These are phyloP conservation scores for Solanum chaucha DNA, from an alignment of 257 asterid species.

Conservation along the genomic window DNA sequence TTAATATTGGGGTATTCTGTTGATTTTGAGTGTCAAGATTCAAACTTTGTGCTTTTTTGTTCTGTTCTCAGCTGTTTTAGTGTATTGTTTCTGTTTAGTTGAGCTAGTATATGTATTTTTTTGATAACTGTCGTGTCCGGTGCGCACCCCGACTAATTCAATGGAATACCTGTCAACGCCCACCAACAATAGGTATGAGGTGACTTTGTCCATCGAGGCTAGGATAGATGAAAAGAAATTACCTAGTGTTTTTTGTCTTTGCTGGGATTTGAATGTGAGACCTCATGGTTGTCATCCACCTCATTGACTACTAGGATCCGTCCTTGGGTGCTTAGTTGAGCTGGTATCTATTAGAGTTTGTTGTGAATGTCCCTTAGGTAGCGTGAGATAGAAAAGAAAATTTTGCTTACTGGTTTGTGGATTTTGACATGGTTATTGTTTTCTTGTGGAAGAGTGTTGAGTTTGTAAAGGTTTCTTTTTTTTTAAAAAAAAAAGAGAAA, in stretches of 20 bases:
- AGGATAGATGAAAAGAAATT: not conserved
- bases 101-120: not conserved
- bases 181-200: not conserved
- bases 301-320: not conserved
- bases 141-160: not conserved
- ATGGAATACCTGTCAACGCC: not conserved
- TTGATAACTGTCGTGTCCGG: not conserved
- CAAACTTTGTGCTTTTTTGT: not conserved
- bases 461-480: not conserved
- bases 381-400: not conserved
- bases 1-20: not conserved
- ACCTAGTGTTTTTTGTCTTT: not conserved
- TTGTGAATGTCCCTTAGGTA: not conserved
- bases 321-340: not conserved
- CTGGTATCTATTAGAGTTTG: not conserved
- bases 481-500: too few species aligned
- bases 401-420: not conserved
- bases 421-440: not conserved
- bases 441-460: not conserved
- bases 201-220: not conserved
- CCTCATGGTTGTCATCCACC: not conserved
- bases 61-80: not conserved
- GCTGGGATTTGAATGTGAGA: not conserved
- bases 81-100: not conserved
- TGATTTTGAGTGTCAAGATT: not conserved